phyloP scores from a whole-genome alignment of 2,329 filamentous ascomycete species.

The Neopestalotiopsis clavispora region DNA sequence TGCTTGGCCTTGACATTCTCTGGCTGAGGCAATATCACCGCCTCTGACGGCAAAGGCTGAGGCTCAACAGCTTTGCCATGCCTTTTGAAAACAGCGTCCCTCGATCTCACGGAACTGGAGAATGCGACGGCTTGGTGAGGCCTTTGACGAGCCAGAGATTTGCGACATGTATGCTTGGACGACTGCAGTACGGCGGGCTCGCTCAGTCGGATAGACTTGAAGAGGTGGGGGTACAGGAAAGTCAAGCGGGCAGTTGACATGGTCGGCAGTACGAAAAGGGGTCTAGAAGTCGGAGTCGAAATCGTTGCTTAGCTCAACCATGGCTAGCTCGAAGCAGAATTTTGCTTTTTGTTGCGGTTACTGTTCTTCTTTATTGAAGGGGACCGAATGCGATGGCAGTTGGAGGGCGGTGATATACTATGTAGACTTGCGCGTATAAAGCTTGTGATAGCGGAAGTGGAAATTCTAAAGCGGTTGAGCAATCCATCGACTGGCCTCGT shows the following conservation, averaged over 20 bases:
- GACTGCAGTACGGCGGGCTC: conserved; percentile 49
- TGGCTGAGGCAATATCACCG: conserved; percentile 29
- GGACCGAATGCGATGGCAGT: background rate
- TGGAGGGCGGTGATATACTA: background rate
- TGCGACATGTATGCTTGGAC: conserved; percentile 43
- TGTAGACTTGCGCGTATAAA: background rate
- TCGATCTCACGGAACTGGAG: conserved; percentile 40
- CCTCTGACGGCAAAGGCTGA: conserved; percentile 35
- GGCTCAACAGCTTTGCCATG: conserved; percentile 66
- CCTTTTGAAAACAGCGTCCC: conserved; percentile 54
- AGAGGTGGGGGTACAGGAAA: conserved; percentile 72
- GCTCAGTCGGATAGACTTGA: conserved; percentile 56
- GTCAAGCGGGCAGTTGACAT: conserved; percentile 69
- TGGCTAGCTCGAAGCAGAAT: background rate
- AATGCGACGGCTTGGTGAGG: conserved; percentile 38
- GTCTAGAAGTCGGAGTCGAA: conserved; percentile 4
- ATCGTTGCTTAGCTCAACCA: background rate
- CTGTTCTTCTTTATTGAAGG: background rate
- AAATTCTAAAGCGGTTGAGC: background rate
- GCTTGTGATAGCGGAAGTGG: background rate
- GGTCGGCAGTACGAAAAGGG: conserved; percentile 20
- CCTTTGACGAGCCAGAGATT: conserved; percentile 30
- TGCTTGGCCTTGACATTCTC: conserved; percentile 17
- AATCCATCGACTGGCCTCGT: background rate
- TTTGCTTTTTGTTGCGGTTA: background rate